Conservation (phyloP, 2,329 filamentous ascomycete genomes). For the Fusarium redolens region DNA sequence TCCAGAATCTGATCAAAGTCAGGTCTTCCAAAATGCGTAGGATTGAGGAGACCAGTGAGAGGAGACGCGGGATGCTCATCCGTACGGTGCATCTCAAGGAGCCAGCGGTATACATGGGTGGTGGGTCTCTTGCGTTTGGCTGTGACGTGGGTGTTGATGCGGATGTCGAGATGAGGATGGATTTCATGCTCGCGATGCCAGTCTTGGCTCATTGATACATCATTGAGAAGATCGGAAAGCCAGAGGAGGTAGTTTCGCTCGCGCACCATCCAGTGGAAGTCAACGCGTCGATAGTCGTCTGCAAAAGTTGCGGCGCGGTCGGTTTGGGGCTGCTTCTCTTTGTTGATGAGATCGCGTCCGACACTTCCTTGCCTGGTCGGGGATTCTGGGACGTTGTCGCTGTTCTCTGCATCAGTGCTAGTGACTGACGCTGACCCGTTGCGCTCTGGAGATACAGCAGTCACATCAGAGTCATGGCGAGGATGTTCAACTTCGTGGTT, state of each 20-base stretch:
- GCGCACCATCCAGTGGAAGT: slow-evolving; percentile 71
- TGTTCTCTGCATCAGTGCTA: background rate
- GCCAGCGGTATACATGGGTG: slow-evolving; percentile 65
- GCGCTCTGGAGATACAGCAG: background rate
- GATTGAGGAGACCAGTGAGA: slow-evolving; percentile 64
- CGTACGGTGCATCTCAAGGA: slow-evolving; percentile 67
- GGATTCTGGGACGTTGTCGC: background rate
- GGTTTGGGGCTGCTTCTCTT: slow-evolving; percentile 28
- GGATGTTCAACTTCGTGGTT: background rate
- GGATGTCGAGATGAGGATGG: slow-evolving; percentile 60
- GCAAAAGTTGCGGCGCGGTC: slow-evolving; percentile 44
- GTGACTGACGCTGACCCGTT: background rate
- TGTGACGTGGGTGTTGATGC: slow-evolving; percentile 67
- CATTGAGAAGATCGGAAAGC: slow-evolving; percentile 68
- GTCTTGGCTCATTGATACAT: slow-evolving; percentile 54
- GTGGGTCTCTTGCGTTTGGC: slow-evolving; percentile 64
- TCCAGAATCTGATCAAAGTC: slow-evolving; percentile 65
- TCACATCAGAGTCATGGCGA: slow-evolving; percentile 19
- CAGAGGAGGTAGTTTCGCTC: slow-evolving; percentile 67
- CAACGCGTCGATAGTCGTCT: slow-evolving; percentile 60
- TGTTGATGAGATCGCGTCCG: slow-evolving; percentile 12
- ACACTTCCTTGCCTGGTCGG: background rate
- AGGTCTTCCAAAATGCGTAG: slow-evolving; percentile 65
- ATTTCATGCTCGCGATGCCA: slow-evolving; percentile 53
- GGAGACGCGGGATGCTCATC: slow-evolving; percentile 62